A percentile compares a stretch with the other conserved stretches of the same genome.
phyloP scores from a whole-genome alignment of 2,329 filamentous ascomycete genomes.

The Neobulgaria alba region DNA sequence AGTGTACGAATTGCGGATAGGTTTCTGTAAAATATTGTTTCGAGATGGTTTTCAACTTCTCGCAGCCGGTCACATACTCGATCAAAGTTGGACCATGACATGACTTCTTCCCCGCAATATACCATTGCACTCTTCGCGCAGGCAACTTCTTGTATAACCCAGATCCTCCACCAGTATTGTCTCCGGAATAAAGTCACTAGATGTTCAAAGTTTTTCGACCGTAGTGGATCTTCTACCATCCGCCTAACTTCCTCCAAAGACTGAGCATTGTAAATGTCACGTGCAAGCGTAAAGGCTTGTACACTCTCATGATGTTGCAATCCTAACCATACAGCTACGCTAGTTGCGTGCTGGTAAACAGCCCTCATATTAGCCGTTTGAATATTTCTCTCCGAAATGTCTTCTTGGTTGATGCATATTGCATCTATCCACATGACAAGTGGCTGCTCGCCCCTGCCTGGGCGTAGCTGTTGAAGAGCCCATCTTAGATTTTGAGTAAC shows the following conservation, averaged over 20 bases:
- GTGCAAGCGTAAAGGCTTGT: slow-evolving; percentile 13
- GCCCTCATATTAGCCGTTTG: slow-evolving; percentile 19
- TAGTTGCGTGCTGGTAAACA: slow-evolving; percentile 19
- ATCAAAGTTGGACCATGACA: slow-evolving; percentile 31
- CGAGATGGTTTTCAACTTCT: slow-evolving; percentile 9
- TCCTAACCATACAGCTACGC: slow-evolving; percentile 20
- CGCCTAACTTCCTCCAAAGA: neutral
- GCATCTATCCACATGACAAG: slow-evolving; percentile 22
- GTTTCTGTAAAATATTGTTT: slow-evolving; percentile 12
- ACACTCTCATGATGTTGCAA: slow-evolving; percentile 7
- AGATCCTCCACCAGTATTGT: slow-evolving; percentile 33
- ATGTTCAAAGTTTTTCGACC: slow-evolving; percentile 20
- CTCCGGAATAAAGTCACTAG: slow-evolving; percentile 32
- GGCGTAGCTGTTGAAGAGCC: slow-evolving; percentile 17
- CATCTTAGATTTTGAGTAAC: slow-evolving; percentile 17
- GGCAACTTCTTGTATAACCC: slow-evolving; percentile 37
- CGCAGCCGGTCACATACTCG: slow-evolving; percentile 16
- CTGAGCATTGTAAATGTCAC: slow-evolving; percentile 7
- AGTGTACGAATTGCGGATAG: slow-evolving; percentile 17
- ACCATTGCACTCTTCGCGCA: slow-evolving; percentile 29
- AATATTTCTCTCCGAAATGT: slow-evolving; percentile 16
- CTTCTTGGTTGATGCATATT: slow-evolving; percentile 21
- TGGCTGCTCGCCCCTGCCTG: slow-evolving; percentile 3
- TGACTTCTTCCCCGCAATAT: slow-evolving; percentile 30
- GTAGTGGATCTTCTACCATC: slow-evolving; percentile 7